Conservation (phyloP, 805 yeast species). For the Candida germanica region DNA sequence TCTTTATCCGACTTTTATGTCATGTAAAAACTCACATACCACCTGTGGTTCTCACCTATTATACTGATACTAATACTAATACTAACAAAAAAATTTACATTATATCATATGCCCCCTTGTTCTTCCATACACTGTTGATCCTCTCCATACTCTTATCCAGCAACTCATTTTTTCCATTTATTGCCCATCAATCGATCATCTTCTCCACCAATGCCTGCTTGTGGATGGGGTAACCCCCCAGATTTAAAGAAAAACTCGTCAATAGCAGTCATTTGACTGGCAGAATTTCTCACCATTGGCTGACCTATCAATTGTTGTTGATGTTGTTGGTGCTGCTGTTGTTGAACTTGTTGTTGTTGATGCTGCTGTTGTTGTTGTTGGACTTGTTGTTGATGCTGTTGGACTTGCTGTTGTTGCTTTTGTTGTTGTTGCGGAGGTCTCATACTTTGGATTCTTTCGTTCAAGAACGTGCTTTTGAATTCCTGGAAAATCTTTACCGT, state of each 20-base stretch:
- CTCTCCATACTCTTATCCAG: too few relatives aligned
- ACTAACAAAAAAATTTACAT: too few relatives aligned
- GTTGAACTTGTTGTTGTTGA: too few relatives aligned
- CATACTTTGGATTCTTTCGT: conserved; percentile 37
- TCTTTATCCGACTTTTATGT: too few relatives aligned
- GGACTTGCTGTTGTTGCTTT: conserved; percentile 6
- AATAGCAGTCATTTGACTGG: conserved; percentile 14
- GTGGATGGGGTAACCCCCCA: conserved; percentile 6
- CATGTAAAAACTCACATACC: too few relatives aligned
- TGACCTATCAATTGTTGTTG: conserved; percentile 1
- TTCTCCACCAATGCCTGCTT: neutral
- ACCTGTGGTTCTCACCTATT: too few relatives aligned
- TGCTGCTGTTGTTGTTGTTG: too few relatives aligned
- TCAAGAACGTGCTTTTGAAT: conserved; percentile 39
- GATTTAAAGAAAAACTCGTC: conserved; percentile 24
- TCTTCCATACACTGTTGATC: too few relatives aligned
- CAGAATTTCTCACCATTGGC: conserved; percentile 8
- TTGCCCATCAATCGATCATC: conserved; percentile 6
- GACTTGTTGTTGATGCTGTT: too few relatives aligned
- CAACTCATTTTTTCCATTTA: conserved; percentile 8
- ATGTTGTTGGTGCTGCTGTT: conserved; percentile 12
- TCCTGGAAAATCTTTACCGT: conserved; percentile 42
- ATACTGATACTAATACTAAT: too few relatives aligned
- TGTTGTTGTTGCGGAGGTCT: conserved; percentile 18
- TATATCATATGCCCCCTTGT: too few relatives aligned